phyloP scores from a whole-genome alignment of 225 moss, liverwort and hornwort species.

The Polytrichum commune region DNA sequence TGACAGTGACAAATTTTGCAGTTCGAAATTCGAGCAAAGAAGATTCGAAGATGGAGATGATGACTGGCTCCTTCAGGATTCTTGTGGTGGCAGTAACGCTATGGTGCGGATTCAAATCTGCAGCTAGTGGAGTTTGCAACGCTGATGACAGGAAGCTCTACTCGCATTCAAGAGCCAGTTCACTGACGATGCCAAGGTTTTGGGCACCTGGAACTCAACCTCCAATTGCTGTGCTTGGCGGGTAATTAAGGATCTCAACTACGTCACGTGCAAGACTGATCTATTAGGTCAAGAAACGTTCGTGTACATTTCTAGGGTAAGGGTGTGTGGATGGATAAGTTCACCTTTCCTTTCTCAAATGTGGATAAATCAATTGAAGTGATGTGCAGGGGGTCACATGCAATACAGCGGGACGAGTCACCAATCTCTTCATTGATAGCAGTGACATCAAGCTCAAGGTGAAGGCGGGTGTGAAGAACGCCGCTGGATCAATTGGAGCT shows the following conservation, averaged over 20 bases:
- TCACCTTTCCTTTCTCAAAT: not conserved
- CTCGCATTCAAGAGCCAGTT: slow-evolving; percentile 5
- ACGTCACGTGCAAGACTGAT: not conserved
- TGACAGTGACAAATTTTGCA: no score
- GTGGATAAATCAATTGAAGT: not conserved
- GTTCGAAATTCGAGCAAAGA: no score
- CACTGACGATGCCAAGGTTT: not conserved
- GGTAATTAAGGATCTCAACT: not conserved
- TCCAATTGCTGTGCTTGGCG: not conserved
- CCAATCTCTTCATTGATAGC: not conserved
- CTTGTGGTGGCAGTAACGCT: no score
- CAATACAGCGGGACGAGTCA: not conserved
- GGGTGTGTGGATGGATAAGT: not conserved
- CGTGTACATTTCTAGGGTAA: no score
- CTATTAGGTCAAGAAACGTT: no score
- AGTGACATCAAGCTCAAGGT: not conserved
- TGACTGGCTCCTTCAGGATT: no score
- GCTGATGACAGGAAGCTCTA: not conserved
- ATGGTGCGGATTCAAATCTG: no score
- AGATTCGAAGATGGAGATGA: no score
- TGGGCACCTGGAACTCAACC: not conserved
- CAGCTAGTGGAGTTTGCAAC: not conserved
- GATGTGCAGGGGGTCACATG: not conserved
- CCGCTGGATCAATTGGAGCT: not conserved
- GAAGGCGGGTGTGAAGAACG: not conserved